phyloP scores from a whole-genome alignment of 192 early-diverging fungal genomes.

The Podila horticola region DNA sequence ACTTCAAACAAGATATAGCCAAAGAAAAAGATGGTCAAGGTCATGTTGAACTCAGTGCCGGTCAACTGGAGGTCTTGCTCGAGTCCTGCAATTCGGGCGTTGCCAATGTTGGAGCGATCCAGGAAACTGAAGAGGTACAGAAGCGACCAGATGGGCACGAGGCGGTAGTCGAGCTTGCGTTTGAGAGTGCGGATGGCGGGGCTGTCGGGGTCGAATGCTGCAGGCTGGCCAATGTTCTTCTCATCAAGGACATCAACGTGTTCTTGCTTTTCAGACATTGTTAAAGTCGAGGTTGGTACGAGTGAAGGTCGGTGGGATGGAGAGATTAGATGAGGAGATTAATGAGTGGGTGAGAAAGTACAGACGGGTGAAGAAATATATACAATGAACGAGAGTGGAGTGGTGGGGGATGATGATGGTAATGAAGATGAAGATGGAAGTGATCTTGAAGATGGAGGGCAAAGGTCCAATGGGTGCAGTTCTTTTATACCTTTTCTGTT shows the following conservation, averaged over 20 bases:
- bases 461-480: conserved; percentile 4
- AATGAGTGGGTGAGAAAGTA: background rate
- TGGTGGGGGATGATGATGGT: background rate
- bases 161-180: conserved; percentile 67
- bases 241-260: conserved; percentile 10
- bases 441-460: conserved; percentile 16
- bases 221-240: conserved; percentile 11
- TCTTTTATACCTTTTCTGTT: conserved; percentile 17
- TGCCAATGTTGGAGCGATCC: conserved; percentile 73
- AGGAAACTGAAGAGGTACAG: conserved; percentile 69
- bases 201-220: conserved; percentile 18
- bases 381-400: conserved; percentile 2
- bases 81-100: conserved; percentile 58
- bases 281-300: conserved; percentile 2
- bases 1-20: conserved; percentile 73
- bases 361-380: conserved; percentile 6
- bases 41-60: conserved; percentile 57
- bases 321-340: background rate
- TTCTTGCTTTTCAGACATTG: conserved; percentile 22
- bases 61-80: conserved; percentile 48
- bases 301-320: background rate
- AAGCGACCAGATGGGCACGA: conserved; percentile 66
- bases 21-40: conserved; percentile 70
- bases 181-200: conserved; percentile 7
- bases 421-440: conserved; percentile 4